phyloP scores from a whole-genome alignment of 768 basidiomycete species.

The Termitomyces titanicus region DNA sequence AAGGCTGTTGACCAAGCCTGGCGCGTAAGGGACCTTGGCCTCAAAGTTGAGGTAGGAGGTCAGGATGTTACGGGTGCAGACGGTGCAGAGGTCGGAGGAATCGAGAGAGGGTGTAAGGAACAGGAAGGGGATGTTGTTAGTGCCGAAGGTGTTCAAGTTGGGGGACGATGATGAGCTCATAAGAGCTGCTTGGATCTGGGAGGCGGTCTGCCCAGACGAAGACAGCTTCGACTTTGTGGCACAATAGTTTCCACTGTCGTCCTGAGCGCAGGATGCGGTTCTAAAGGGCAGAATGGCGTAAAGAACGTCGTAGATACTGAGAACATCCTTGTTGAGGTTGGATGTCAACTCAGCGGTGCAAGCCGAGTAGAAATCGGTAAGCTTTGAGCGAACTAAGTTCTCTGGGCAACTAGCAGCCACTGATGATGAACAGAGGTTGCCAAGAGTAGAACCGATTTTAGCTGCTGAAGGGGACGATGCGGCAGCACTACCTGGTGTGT shows the following conservation, averaged over 20 bases:
- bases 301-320: constrained; percentile 73
- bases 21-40: constrained; percentile 65
- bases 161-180: constrained; percentile 36
- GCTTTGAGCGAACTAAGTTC: constrained; percentile 52
- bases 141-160: constrained; percentile 50
- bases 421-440: constrained; percentile 47
- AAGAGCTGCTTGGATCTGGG: constrained; percentile 27
- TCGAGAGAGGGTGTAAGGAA: constrained; percentile 56
- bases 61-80: constrained; percentile 79
- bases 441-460: constrained; percentile 49
- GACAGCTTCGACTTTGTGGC: constrained; percentile 40
- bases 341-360: constrained; percentile 73
- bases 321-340: constrained; percentile 42
- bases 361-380: constrained; percentile 64
- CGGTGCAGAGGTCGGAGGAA: constrained; percentile 62
- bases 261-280: constrained; percentile 71
- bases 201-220: constrained; percentile 23
- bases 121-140: constrained; percentile 76
- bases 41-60: constrained; percentile 77
- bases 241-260: constrained; percentile 70
- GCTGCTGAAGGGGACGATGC: constrained; percentile 36
- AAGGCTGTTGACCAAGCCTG: constrained; percentile 62
- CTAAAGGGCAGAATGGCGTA: constrained; percentile 68
- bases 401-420: constrained; percentile 51
- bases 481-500: constrained; percentile 43